Evolutionary conservation across 768 basidiomycete genomes (phyloP).

Genomic region (Coprinopsis cinerea): DNA sequence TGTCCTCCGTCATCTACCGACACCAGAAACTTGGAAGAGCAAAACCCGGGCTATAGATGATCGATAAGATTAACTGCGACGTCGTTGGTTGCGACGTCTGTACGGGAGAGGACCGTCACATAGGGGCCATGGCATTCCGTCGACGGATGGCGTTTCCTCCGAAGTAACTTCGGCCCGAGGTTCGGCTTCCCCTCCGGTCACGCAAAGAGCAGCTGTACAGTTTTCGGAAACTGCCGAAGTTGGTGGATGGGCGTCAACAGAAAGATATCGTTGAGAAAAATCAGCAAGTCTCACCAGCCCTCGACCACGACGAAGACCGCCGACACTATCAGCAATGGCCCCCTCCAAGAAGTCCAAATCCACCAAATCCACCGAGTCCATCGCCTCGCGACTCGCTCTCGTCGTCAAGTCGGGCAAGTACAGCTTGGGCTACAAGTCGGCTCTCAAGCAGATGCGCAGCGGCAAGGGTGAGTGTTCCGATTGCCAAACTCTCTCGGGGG

Average conservation of each 20-base stretch:
- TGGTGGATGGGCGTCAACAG: neutral
- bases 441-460: conserved; percentile 95
- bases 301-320: conserved; percentile 19
- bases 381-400: conserved; percentile 85
- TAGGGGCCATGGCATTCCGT: neutral
- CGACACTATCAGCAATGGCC: conserved; percentile 59
- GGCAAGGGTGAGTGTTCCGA: conserved; percentile 79
- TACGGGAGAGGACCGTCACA: neutral
- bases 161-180: neutral
- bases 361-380: conserved; percentile 89
- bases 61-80: conserved; percentile 1
- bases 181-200: too few species aligned
- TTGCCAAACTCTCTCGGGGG: conserved; percentile 58
- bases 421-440: conserved; percentile 95
- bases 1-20: neutral
- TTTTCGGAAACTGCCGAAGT: conserved; percentile 8
- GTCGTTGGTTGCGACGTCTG: neutral
- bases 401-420: conserved; percentile 99
- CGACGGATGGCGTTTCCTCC: neutral
- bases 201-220: conserved; percentile 4
- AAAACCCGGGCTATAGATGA: conserved; percentile 6
- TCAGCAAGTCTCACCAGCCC: neutral
- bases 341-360: conserved; percentile 95
- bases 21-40: neutral
- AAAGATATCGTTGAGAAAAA: neutral